Evolutionary conservation across 208 protist genomes (phyloP), one percentile per base, ranked within the genome.

Genomic region (Borovskyia barvae): DNA sequence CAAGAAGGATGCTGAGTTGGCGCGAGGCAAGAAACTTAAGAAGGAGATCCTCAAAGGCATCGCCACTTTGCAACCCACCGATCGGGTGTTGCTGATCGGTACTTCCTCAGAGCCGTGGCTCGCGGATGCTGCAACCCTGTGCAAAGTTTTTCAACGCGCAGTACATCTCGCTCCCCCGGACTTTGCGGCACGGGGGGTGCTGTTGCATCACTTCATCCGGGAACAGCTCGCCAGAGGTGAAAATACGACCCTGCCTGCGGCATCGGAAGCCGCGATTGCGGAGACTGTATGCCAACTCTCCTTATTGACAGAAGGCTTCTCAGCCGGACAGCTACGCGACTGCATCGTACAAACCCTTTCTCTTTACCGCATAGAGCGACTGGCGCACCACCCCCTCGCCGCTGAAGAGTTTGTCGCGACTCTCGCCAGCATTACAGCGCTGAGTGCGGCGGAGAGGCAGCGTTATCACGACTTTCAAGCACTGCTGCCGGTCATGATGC

Each of bases 71-170:
- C 66, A 84, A 40, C 83, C 87, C 0, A 86, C 79, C 2, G 93
- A 97, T 47, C 85, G 95, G 29, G 93, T 98, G 2, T 47, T 98
- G 26, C 59, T 98, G n/a, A 65, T 98, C 24, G 90, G 78, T 24
- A 81, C 72, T 22, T 76, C 77, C 15, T 59, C 60, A 8, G 73
- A 82, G 48, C 93, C 90, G 39, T 97, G 85, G 82, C 50, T 81
- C 22, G 77, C 73, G 19, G 86, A 97, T 51, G 52, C 66, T 14
- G 60, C 70, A 40, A 63, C 77, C 8, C 59, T 95, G 29, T 47
- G 73, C n/a, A 76, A 67, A 24, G 65, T 74, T 56, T 95, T 97
- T 54, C 39, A 80, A 41, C 78, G 84, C 15, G 85, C 85, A 14
- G 28, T 98, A 8, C 86, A 91, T 62, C 81, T 90, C 28, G 73